Conservation (phyloP, 2,329 filamentous ascomycete genomes). For the Clarireedia sp. region DNA sequence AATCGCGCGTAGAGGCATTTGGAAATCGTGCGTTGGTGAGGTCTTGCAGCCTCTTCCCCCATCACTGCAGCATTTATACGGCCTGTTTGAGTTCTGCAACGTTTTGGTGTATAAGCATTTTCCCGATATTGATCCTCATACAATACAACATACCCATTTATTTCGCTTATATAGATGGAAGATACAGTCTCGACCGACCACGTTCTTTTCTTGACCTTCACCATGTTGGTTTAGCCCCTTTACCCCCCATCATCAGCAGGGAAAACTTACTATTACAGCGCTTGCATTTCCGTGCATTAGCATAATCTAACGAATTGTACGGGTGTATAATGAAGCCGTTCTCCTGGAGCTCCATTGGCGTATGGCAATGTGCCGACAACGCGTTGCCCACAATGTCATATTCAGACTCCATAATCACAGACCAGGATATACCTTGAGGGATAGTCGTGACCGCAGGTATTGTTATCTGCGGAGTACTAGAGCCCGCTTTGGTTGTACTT, state of each 20-base stretch:
- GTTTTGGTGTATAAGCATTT: not conserved
- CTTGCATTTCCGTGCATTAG: conserved; percentile 13
- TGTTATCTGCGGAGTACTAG: too few species aligned
- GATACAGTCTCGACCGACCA: conserved; percentile 1
- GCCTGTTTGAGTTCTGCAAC: conserved; percentile 9
- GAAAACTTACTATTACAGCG: conserved; percentile 14
- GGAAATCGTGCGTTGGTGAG: conserved; percentile 14
- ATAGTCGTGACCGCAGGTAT: too few species aligned
- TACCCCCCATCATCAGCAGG: not conserved
- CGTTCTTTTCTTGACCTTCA: conserved; percentile 6
- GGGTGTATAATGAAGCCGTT: not conserved
- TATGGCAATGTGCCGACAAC: conserved; percentile 13
- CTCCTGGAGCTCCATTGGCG: conserved; percentile 8
- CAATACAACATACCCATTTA: conserved; percentile 12
- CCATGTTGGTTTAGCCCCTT: not conserved
- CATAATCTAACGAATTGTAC: conserved; percentile 9
- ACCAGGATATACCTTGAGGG: too few species aligned
- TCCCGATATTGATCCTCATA: not conserved
- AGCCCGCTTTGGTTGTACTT: too few species aligned
- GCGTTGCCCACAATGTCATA: conserved; percentile 5
- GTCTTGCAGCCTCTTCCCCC: conserved; percentile 11
- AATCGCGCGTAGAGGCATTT: conserved; percentile 7
- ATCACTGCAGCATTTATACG: conserved; percentile 14
- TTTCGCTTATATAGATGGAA: conserved; percentile 14
- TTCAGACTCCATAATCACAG: too few species aligned